Conservation (phyloP, 2,329 filamentous ascomycete species). For the Alternaria consortialis region DNA sequence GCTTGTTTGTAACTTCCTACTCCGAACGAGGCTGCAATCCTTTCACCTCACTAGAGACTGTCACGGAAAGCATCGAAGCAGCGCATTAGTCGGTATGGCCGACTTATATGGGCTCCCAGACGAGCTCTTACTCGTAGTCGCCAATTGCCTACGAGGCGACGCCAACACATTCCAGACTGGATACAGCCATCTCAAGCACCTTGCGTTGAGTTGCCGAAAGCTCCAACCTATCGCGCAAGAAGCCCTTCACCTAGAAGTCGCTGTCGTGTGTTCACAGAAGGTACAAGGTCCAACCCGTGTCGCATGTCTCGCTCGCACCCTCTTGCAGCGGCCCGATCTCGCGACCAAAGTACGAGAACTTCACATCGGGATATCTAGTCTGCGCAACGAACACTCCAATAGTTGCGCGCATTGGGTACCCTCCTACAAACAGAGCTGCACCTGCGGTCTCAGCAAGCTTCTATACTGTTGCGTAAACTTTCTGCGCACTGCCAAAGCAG, state of each 20-base stretch:
- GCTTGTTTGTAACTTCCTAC: neutral
- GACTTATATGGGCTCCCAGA: neutral
- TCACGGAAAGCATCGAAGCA: neutral
- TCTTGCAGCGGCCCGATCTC: neutral
- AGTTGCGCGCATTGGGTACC: neutral
- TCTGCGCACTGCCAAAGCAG: neutral
- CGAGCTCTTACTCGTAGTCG: neutral
- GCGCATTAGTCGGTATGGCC: neutral
- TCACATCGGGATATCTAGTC: rapidly evolving
- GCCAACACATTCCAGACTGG: neutral
- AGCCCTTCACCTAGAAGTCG: neutral
- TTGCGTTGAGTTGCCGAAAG: neutral
- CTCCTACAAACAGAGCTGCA: neutral
- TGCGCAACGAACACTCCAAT: rapidly evolving
- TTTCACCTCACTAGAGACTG: neutral
- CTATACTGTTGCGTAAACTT: neutral
- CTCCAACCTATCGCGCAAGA: neutral
- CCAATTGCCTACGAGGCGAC: neutral
- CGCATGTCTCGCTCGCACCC: neutral
- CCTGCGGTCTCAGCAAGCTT: neutral
- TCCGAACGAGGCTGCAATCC: neutral
- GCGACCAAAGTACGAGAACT: neutral
- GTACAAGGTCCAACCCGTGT: too few relatives aligned
- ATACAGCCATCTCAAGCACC: neutral
- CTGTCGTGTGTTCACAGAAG: too few relatives aligned